Evolutionary conservation across 345 rosid species (phyloP).

Genomic region (Sisymbrium irio): DNA sequence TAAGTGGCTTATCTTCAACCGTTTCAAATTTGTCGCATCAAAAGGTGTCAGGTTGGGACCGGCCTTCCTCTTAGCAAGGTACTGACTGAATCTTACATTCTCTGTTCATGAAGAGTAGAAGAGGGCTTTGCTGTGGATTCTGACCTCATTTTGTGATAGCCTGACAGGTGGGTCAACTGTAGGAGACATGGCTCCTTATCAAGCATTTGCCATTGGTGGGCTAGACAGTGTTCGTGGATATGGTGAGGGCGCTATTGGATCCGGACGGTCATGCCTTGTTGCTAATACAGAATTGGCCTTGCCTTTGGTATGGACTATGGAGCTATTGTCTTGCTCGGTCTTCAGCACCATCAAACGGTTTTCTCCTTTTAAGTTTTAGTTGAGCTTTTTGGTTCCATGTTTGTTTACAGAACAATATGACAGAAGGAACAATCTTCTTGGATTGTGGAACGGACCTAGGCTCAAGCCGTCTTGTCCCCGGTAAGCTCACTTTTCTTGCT

Average conservation of each 20-base stretch:
- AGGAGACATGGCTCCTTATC: constrained; percentile 99
- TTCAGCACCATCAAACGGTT: background rate
- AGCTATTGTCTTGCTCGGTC: background rate
- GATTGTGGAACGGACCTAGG: constrained; percentile 81
- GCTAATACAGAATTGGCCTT: constrained; percentile 76
- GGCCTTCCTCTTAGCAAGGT: constrained; percentile 87
- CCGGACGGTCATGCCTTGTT: constrained; percentile 87
- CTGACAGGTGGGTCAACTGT: constrained; percentile 96
- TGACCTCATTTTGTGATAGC: constrained; percentile 48
- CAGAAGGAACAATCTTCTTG: constrained; percentile 70
- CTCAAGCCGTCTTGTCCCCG: constrained; percentile 68
- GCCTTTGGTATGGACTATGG: constrained; percentile 77
- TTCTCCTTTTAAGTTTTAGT: background rate
- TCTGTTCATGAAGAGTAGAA: background rate
- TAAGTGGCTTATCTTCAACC: constrained; percentile 89
- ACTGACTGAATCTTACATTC: constrained; percentile 16
- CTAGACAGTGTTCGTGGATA: constrained; percentile 84
- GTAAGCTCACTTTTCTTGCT: constrained; percentile 38
- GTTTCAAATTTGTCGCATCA: constrained; percentile 79
- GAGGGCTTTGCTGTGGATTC: constrained; percentile 22
- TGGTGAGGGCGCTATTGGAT: constrained; percentile 96
- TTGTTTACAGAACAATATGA: constrained; percentile 52
- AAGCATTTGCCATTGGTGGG: constrained; percentile 96
- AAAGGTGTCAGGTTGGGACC: constrained; percentile 89
- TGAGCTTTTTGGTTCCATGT: background rate